phyloP scores from a whole-genome alignment of 177 flowering plant genomes.

The Vitis hybrid region DNA sequence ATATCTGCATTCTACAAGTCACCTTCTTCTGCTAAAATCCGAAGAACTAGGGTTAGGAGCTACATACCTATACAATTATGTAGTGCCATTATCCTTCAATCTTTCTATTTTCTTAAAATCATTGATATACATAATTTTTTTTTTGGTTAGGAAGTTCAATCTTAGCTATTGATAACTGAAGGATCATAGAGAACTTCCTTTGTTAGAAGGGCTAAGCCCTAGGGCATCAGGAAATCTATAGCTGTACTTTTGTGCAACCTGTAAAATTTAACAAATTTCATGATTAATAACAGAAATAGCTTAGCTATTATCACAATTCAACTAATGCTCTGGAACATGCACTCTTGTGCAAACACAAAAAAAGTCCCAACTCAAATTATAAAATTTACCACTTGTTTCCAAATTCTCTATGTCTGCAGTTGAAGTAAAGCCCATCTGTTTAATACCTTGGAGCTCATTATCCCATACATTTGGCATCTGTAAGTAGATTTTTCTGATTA shows the following conservation, averaged over 20 bases:
- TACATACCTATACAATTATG: neutral
- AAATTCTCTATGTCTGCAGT: neutral
- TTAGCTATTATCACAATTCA: neutral
- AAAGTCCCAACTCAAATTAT: neutral
- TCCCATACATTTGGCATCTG: slow-evolving; percentile 4
- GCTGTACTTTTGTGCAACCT: slow-evolving; percentile 1
- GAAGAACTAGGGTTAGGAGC: neutral
- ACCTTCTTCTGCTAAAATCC: neutral
- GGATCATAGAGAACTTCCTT: neutral
- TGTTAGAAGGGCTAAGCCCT: neutral
- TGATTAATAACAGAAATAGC: neutral
- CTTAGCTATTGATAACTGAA: neutral
- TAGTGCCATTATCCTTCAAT: neutral
- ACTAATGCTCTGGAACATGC: neutral
- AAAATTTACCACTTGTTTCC: neutral
- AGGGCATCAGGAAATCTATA: neutral
- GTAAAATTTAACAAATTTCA: neutral
- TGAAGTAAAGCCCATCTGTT: neutral
- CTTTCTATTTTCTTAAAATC: neutral
- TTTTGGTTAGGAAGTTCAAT: neutral
- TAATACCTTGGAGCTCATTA: neutral
- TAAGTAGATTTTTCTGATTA: neutral
- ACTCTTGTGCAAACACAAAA: neutral
- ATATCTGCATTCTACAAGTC: slow-evolving; percentile 1
- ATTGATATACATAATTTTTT: neutral